Evolutionary conservation across 2,329 filamentous ascomycete species (phyloP).

Genomic region (Aureobasidium namibiae): DNA sequence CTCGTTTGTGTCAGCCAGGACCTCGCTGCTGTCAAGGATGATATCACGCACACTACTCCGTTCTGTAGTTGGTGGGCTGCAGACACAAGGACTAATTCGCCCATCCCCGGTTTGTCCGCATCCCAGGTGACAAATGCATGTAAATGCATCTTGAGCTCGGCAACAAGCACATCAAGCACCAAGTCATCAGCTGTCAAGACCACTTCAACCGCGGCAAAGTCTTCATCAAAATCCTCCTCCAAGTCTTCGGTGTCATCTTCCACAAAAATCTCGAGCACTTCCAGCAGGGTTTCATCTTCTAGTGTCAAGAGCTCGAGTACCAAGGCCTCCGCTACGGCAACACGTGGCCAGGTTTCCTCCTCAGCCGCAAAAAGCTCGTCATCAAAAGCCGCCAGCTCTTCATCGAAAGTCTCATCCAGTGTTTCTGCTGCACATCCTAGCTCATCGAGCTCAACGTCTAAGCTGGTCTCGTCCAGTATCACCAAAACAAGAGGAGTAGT

Average conservation of each 20-base stretch:
- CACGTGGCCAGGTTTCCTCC: neutral
- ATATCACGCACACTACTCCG: neutral
- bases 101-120: neutral
- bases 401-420: neutral
- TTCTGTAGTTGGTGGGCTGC: slow-evolving; percentile 7
- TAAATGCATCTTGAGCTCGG: neutral
- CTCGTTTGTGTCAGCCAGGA: neutral
- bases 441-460: neutral
- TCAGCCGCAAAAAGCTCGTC: neutral
- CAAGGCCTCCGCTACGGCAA: neutral
- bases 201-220: neutral
- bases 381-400: neutral
- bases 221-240: neutral
- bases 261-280: neutral
- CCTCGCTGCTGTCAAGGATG: neutral
- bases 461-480: neutral
- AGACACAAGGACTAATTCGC: neutral
- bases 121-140: neutral
- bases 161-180: neutral
- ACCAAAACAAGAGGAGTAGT: neutral
- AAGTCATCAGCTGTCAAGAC: neutral
- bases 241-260: neutral
- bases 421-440: neutral
- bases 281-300: neutral
- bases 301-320: neutral